Conservation (phyloP, 805 yeast genomes). For the Wickerhamiella brachini region DNA sequence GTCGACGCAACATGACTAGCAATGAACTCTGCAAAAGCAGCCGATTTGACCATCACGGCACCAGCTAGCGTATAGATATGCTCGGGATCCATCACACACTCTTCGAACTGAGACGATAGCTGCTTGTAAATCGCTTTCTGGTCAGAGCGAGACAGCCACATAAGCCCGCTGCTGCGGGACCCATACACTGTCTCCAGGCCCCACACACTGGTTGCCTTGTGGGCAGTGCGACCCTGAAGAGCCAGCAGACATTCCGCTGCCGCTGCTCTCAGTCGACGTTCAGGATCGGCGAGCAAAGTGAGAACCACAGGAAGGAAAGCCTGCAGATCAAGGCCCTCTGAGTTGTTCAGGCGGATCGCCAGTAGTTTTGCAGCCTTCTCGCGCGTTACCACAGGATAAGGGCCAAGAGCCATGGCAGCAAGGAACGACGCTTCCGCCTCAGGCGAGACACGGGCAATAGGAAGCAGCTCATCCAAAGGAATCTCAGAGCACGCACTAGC, state of each 20-base stretch:
- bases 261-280: conserved; percentile 22
- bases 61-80: conserved; percentile 30
- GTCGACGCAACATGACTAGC: conserved; percentile 22
- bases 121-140: conserved; percentile 32
- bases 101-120: conserved; percentile 28
- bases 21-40: conserved; percentile 18
- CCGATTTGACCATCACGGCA: conserved; percentile 15
- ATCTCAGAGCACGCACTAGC: conserved; percentile 8
- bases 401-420: conserved; percentile 24
- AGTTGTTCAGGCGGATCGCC: conserved; percentile 9
- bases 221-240: background rate
- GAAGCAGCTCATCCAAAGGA: conserved; percentile 9
- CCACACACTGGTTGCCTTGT: conserved; percentile 19
- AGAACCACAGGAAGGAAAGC: conserved; percentile 23
- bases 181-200: conserved; percentile 40
- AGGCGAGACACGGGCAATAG: conserved; percentile 12
- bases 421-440: conserved; percentile 23
- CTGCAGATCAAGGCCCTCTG: conserved; percentile 22
- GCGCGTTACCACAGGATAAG: conserved; percentile 26
- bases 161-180: conserved; percentile 30
- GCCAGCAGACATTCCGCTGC: conserved; percentile 17
- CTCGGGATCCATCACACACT: conserved; percentile 36
- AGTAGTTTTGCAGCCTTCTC: conserved; percentile 18
- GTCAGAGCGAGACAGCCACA: conserved; percentile 48
- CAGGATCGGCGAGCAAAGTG: conserved; percentile 22